Evolutionary conservation across 2,329 filamentous ascomycete species (phyloP), one percentile per base, ranked within the genome.

Genomic region (Endoconidiophora polonica): DNA sequence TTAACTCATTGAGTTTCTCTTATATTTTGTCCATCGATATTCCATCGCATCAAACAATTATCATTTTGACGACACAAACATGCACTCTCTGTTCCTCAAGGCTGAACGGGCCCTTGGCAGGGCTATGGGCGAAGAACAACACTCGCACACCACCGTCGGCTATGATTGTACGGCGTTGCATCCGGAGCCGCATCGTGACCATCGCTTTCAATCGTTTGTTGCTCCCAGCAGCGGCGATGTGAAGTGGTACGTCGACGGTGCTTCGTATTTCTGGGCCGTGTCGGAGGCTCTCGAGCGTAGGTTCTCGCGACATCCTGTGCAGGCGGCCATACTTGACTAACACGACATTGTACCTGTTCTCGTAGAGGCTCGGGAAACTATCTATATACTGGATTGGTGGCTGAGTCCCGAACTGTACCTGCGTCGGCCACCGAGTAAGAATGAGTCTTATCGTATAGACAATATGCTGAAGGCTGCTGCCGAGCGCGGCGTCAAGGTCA

Each of bases 341-440:
- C 4, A 23, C 7, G 39, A 7, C 29, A 45, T 14, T 44, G 22
- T 29, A 39, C 37, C 4, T 4, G 20, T 29, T 47, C 38, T 50
- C 58, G 46, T 55, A 76, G 79, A 76, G 59, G 86, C 86, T 2
- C 72, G 69, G 55, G 77, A 90, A 57, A 83, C 75, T 40, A 82
- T 94, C 57, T 88, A 83, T 73, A 93, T 94, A 56, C 68, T 94
- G 41, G 85, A 90, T 61, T 91, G 83, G 86, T 94, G 87, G 86
- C 65, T 94, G 56, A 87, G 81, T 50, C 86, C 88, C 1, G 88
- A 94, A 65, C 68, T 95, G 24, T 94, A 91, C 61, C 73, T 95
- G 33, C 77, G 87, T 56, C 76, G 87, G 22, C 87, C 88, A 2
- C 86, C 86, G 6, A 77, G 83, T 18, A 74, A 76, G 60, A 87